These are phyloP conservation scores for Ustilago trichophora DNA, from an alignment of 1,284 basidiomycete genomes.

Conservation along the genomic window DNA sequence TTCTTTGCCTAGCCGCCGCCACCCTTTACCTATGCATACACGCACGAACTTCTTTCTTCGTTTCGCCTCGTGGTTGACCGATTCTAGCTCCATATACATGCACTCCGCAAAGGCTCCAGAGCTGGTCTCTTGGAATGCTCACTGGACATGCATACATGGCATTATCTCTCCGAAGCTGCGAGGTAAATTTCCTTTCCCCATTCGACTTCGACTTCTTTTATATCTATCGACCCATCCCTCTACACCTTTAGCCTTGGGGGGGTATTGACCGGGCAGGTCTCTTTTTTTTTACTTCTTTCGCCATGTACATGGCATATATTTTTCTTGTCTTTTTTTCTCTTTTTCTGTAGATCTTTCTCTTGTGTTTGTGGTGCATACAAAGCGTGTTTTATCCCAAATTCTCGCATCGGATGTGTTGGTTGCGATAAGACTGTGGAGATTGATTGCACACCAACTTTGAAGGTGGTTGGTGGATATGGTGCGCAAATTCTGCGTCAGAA, in stretches of 20 bases:
- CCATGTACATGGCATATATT: not conserved
- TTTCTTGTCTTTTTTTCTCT: conserved; percentile 1
- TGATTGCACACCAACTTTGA: no score
- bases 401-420: no score
- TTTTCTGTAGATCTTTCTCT: not conserved
- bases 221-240: conserved; percentile 4
- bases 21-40: conserved; percentile 11
- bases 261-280: conserved; percentile 7
- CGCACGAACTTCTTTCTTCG: conserved; percentile 6
- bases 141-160: not conserved
- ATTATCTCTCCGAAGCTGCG: no score
- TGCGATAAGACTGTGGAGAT: no score
- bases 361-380: not conserved
- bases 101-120: no score
- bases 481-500: no score
- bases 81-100: no score
- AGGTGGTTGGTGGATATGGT: no score
- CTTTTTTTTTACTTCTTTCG: not conserved
- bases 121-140: conserved; percentile 9
- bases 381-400: not conserved
- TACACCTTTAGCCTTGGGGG: not conserved
- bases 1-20: not conserved
- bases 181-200: no score
- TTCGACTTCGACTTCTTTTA: not conserved
- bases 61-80: not conserved